phyloP scores from a whole-genome alignment of 192 early-diverging fungal genomes.

The Coemansia sp. region DNA sequence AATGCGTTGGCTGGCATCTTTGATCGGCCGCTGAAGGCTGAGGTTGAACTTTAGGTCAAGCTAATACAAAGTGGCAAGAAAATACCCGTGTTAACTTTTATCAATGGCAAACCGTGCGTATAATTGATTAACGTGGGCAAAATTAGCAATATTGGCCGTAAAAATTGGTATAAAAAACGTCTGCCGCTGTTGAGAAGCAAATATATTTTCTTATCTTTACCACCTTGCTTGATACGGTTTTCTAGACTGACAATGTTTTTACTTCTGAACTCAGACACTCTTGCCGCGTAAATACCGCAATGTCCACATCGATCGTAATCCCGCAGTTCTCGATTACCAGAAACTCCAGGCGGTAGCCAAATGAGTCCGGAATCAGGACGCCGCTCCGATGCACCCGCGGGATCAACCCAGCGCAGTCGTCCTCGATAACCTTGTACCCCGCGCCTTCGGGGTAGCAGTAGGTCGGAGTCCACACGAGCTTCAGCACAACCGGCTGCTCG shows the following conservation, averaged over 20 bases:
- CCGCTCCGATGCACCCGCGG: conserved; percentile 1
- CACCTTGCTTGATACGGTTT: no score
- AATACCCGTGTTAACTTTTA: no score
- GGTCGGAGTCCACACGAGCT: conserved; percentile 6
- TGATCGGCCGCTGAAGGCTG: conserved; percentile 44
- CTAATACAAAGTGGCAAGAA: no score
- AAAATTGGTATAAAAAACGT: no score
- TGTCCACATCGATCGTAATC: background rate
- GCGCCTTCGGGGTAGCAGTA: conserved; percentile 14
- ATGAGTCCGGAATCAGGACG: background rate
- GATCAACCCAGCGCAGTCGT: background rate
- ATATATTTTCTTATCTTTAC: no score
- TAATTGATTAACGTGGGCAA: no score
- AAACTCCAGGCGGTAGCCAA: conserved; percentile 12
- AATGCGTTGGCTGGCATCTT: conserved; percentile 65
- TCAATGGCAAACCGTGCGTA: no score
- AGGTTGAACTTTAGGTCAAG: conserved; percentile 22
- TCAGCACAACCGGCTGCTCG: background rate
- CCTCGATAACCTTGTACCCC: conserved; percentile 4
- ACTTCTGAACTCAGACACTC: no score
- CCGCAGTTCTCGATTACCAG: conserved; percentile 17
- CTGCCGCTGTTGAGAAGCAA: no score
- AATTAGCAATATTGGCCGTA: no score
- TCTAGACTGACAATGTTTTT: no score
- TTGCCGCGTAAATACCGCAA: no score